Conservation (phyloP, 2,329 filamentous ascomycete species). For the Aureobasidium sp. region DNA sequence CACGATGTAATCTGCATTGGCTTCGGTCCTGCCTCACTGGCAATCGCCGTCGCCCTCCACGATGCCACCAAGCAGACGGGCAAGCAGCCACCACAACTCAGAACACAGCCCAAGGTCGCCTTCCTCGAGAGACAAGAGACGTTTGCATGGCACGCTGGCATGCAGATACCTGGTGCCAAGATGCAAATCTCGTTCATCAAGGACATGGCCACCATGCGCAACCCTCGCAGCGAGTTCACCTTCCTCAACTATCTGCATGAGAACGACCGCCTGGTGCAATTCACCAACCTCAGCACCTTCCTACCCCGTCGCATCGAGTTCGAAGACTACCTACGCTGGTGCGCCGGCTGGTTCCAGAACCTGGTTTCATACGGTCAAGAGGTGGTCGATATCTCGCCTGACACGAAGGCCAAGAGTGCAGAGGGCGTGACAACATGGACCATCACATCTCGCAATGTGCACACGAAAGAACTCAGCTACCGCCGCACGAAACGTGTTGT, state of each 20-base stretch:
- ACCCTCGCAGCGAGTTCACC: constrained; percentile 85
- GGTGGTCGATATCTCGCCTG: constrained; percentile 57
- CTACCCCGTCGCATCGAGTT: constrained; percentile 80
- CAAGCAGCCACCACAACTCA: constrained; percentile 21
- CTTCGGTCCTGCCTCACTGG: constrained; percentile 85
- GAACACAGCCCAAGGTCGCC: constrained; percentile 58
- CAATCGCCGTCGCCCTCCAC: constrained; percentile 81
- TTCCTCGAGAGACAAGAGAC: constrained; percentile 79
- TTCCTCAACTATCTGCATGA: constrained; percentile 90
- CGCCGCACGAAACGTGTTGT: constrained; percentile 62
- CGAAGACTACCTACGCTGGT: constrained; percentile 94
- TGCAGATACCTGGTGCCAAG: constrained; percentile 85
- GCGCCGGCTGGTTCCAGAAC: constrained; percentile 67
- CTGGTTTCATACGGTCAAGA: constrained; percentile 71
- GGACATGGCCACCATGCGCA: constrained; percentile 80
- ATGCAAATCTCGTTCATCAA: constrained; percentile 99
- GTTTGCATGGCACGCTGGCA: constrained; percentile 92
- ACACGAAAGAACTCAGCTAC: constrained; percentile 48
- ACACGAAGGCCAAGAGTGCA: constrained; percentile 39
- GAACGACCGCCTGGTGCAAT: constrained; percentile 75
- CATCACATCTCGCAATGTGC: constrained; percentile 57
- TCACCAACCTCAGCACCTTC: constrained; percentile 86
- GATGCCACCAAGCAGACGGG: constrained; percentile 52
- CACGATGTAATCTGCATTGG: constrained; percentile 86
- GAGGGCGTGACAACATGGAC: constrained; percentile 57